Percentiles rank a stretch among this genome's conserved stretches.
Evolutionary conservation across 441 rosid genomes (phyloP).

Genomic region (Capsella rubella): DNA sequence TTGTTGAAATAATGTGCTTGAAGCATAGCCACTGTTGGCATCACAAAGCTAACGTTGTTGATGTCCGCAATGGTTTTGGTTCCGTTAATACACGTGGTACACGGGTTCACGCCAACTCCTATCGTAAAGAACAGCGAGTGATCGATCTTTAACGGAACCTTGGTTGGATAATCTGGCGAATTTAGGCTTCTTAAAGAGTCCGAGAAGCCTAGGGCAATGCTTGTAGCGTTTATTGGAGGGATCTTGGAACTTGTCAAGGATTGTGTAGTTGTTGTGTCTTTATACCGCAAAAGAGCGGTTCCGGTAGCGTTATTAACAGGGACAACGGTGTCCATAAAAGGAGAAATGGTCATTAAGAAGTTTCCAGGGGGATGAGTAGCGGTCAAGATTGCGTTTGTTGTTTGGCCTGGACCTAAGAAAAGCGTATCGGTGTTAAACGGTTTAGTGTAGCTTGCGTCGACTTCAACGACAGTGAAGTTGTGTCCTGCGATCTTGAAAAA

Average conservation of each 20-base stretch:
- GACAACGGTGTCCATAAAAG: conserved; percentile 80
- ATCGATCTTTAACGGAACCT: conserved; percentile 59
- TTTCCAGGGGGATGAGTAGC: conserved; percentile 54
- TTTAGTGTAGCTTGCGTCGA: conserved; percentile 76
- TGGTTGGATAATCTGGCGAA: conserved; percentile 61
- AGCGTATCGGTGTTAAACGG: conserved; percentile 62
- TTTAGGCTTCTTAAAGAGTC: conserved; percentile 68
- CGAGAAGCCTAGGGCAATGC: conserved; percentile 52
- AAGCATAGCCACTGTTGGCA: conserved; percentile 77
- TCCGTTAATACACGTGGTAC: conserved; percentile 60
- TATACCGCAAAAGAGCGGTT: conserved; percentile 48
- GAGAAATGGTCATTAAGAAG: conserved; percentile 66
- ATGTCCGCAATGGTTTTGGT: conserved; percentile 64
- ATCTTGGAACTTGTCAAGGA: conserved; percentile 58
- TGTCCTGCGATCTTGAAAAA: conserved; percentile 87
- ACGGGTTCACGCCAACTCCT: conserved; percentile 66
- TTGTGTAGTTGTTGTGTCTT: conserved; percentile 56
- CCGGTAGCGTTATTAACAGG: conserved; percentile 62
- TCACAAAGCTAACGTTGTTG: conserved; percentile 73
- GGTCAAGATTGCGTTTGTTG: conserved; percentile 69
- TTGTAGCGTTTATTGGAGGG: conserved; percentile 58
- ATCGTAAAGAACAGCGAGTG: conserved; percentile 65
- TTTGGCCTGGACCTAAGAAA: conserved; percentile 75
- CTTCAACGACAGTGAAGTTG: conserved; percentile 67
- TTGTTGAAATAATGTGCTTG: conserved; percentile 76